Base-by-base conservation (phyloP, 1,139 yeast genomes). In the Blastobotrys buckinghamii region DNA sequence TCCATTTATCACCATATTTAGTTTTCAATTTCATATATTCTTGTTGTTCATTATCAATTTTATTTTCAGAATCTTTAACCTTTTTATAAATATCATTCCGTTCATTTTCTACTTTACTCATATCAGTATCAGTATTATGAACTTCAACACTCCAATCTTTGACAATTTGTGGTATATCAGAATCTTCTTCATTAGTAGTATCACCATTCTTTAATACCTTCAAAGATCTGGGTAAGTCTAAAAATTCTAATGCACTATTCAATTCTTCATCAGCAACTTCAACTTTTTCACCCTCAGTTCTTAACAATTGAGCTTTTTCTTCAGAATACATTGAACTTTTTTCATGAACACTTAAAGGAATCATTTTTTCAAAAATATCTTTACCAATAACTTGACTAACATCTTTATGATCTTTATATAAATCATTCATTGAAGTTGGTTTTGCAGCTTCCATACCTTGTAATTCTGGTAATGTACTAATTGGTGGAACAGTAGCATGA, bases 321-420 rank as follows among this genome's bases (percentile, higher is more conserved):
- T 92, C 98, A 0, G 96, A 85, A 64, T 92, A 92, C 55, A 81
- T 73, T 57, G 96, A 87, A 50, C 87, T 77, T 59, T 86, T 80
- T 63, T 90, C 96, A 62, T 89, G 96, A 33, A 90, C 87, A 41
- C 82, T 79, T 59, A 89, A 73, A 1, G 98, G 97, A 8, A 92
- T 82, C 24, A 92, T 86, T 55, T 83, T 84, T 49, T 76, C 83
- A 65, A 72, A 87, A 44, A 92, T 74, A 51, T 79, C 83, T 36
- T 66, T 67, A 15, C 80, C 81, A 19, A 76, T 68, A 12, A 75
- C 58, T 47, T 74, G 73, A 26, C 72, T 68, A 41, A 79, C 75
- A 54, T 79, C 80, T 50, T 78, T 78, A 34, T 55, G 57, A 26
- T 73, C 72, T 35, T 71, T 70, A 51, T 74, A 69, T 37, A 74